These are phyloP conservation scores for Podaxis pistillaris DNA, from an alignment of 768 basidiomycete species.

Conservation along the genomic window DNA sequence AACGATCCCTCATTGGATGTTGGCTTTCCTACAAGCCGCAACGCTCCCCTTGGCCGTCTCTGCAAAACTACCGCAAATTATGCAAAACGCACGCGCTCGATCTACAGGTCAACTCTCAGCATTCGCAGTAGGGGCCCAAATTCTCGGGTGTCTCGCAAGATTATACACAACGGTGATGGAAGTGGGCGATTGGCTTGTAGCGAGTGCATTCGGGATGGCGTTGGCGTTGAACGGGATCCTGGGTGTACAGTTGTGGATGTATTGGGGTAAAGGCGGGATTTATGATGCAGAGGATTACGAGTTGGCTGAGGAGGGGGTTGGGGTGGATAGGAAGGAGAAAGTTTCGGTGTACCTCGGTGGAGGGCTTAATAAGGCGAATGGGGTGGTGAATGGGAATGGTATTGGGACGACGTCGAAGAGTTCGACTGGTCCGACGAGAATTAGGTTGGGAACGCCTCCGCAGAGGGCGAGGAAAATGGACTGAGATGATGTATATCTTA, in stretches of 20 bases:
- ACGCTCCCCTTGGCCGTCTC: conserved; percentile 90
- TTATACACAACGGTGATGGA: conserved; percentile 92
- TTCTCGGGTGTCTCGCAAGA: conserved; percentile 85
- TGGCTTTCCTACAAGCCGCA: conserved; percentile 74
- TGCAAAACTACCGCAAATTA: conserved; percentile 92
- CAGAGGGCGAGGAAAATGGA: conserved; percentile 11
- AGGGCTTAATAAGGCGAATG: not conserved
- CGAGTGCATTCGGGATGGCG: conserved; percentile 81
- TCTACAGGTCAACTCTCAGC: conserved; percentile 94
- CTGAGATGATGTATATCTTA: not conserved
- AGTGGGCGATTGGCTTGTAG: conserved; percentile 76
- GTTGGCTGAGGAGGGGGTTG: conserved; percentile 9
- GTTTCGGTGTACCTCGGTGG: conserved; percentile 13
- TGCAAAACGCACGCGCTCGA: conserved; percentile 67
- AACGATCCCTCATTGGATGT: conserved; percentile 40
- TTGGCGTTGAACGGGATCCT: conserved; percentile 78
- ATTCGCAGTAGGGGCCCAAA: conserved; percentile 85
- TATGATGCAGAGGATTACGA: conserved; percentile 14
- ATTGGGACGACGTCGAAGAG: not conserved
- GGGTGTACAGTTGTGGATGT: conserved; percentile 80
- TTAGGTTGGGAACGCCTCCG: conserved; percentile 11
- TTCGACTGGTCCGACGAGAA: conserved; percentile 5
- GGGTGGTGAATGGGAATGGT: not conserved
- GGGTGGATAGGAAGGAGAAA: conserved; percentile 1
- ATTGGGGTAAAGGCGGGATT: conserved; percentile 60